phyloP scores from a whole-genome alignment of 2,329 filamentous ascomycete species.

The Orbilia blumenaviensis region DNA sequence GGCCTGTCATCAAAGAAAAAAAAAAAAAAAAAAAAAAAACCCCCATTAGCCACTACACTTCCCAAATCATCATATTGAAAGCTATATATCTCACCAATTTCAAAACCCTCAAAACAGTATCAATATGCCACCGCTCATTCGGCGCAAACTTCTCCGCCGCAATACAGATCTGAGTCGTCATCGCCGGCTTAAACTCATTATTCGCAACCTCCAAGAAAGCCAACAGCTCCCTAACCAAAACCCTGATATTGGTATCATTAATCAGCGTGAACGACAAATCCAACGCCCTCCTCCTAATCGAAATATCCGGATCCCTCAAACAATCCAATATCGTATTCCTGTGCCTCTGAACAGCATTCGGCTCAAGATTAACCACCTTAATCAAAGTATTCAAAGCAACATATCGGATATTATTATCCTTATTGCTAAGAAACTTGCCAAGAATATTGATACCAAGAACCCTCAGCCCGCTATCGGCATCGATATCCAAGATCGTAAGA shows the following conservation, averaged over 20 bases:
- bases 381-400: conserved; percentile 96
- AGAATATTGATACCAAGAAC: conserved; percentile 98
- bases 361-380: conserved; percentile 97
- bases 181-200: conserved; percentile 97
- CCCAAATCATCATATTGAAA: neutral
- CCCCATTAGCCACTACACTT: neutral
- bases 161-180: conserved; percentile 98
- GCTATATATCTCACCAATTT: conserved; percentile 73
- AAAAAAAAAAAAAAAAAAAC: no score
- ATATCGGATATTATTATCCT: conserved; percentile 99
- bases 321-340: conserved; percentile 98
- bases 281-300: conserved; percentile 91
- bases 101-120: conserved; percentile 93
- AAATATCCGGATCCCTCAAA: conserved; percentile 95
- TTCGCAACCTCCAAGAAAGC: conserved; percentile 97
- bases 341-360: conserved; percentile 95
- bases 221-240: conserved; percentile 89
- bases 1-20: conserved; percentile 63
- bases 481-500: conserved; percentile 95
- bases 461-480: conserved; percentile 91
- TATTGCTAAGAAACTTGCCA: conserved; percentile 97
- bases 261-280: conserved; percentile 98
- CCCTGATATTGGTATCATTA: conserved; percentile 93
- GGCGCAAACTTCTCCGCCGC: conserved; percentile 95
- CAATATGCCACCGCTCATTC: conserved; percentile 97